Evolutionary conservation across 2,329 filamentous ascomycete species (phyloP).

Genomic region (Ascochyta clinopodiicola): DNA sequence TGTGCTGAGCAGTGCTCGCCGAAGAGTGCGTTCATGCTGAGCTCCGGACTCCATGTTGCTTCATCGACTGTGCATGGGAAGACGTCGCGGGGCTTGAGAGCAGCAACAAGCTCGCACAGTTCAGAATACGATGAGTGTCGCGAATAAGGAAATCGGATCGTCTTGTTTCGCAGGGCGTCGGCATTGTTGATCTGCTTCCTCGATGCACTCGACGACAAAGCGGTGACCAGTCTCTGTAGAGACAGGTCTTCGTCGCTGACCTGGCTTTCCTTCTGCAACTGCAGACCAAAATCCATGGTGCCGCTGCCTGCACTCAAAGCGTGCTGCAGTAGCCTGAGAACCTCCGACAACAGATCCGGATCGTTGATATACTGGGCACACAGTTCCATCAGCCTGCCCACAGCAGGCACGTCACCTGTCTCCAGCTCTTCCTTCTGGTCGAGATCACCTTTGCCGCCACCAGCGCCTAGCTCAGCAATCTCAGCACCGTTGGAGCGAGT

Average conservation of each 20-base stretch:
- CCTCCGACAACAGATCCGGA: slow-evolving; percentile 42
- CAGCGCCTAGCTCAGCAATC: slow-evolving; percentile 75
- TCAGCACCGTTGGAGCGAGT: slow-evolving; percentile 68
- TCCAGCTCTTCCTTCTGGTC: slow-evolving; percentile 72
- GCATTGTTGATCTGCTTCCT: background rate
- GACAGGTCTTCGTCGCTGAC: slow-evolving; percentile 34
- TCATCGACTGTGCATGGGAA: slow-evolving; percentile 78
- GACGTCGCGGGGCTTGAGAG: slow-evolving; percentile 76
- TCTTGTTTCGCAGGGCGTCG: slow-evolving; percentile 17
- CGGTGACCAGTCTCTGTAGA: slow-evolving; percentile 41
- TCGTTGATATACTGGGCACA: slow-evolving; percentile 52
- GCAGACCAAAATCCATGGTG: slow-evolving; percentile 35
- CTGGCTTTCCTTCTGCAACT: slow-evolving; percentile 33
- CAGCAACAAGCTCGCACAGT: slow-evolving; percentile 71
- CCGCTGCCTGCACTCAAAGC: slow-evolving; percentile 23
- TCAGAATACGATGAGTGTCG: slow-evolving; percentile 88
- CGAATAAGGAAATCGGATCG: slow-evolving; percentile 77
- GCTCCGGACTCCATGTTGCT: slow-evolving; percentile 65
- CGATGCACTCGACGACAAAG: slow-evolving; percentile 28
- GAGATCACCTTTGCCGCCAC: slow-evolving; percentile 79
- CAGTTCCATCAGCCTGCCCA: slow-evolving; percentile 61
- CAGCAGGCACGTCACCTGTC: slow-evolving; percentile 55
- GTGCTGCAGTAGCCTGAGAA: slow-evolving; percentile 45
- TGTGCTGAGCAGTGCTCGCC: slow-evolving; percentile 69
- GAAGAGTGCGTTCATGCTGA: slow-evolving; percentile 74